These are phyloP conservation scores for Penicillium sp. DNA, from an alignment of 2,329 filamentous ascomycete genomes.

Conservation along the genomic window DNA sequence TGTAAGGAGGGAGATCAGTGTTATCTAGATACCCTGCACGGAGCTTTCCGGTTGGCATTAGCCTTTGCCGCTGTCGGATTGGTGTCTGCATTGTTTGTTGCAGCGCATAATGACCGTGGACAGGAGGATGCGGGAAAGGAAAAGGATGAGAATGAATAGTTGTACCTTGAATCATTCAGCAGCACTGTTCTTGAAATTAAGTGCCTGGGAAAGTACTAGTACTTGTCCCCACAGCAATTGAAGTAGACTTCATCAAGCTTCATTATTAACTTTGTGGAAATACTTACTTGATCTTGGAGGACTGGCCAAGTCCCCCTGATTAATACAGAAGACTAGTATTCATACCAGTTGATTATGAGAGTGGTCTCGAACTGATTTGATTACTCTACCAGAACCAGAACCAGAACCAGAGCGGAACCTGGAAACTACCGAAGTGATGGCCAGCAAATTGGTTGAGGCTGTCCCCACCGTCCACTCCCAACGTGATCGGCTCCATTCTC, in stretches of 20 bases:
- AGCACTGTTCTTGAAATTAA: too few relatives aligned
- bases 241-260: neutral
- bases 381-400: neutral
- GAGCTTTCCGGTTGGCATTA: slow-evolving; percentile 11
- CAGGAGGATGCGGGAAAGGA: neutral
- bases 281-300: neutral
- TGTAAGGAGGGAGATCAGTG: slow-evolving; percentile 7
- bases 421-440: too few relatives aligned
- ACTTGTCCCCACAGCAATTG: too few relatives aligned
- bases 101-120: neutral
- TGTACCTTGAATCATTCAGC: neutral
- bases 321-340: neutral
- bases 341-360: neutral
- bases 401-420: too few relatives aligned
- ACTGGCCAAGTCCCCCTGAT: neutral
- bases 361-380: neutral
- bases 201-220: too few relatives aligned
- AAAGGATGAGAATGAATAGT: neutral
- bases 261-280: neutral
- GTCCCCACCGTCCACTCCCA: neutral
- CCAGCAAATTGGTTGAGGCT: neutral
- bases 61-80: slow-evolving; percentile 8
- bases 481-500: neutral
- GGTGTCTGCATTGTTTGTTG: slow-evolving; percentile 9
- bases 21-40: slow-evolving; percentile 12